Percentiles rank a stretch among this genome's conserved stretches.
Evolutionary conservation across 345 rosid species (phyloP).

Genomic region (Nephelium lappaceum): DNA sequence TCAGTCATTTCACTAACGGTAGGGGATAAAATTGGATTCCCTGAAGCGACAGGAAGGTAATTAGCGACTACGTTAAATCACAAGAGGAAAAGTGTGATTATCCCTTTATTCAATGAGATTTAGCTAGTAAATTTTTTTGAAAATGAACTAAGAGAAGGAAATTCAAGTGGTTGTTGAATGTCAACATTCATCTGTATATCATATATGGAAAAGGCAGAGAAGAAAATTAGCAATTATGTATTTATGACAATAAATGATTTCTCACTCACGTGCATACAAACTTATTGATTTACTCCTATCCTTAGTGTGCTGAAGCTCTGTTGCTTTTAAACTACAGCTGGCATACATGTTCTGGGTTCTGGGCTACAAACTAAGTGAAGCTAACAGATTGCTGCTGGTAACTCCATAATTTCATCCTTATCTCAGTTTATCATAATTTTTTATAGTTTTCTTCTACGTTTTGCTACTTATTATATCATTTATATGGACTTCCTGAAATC

Average conservation of each 20-base stretch:
- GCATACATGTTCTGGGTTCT: constrained; percentile 97
- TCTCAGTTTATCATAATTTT: not conserved
- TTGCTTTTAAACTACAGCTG: constrained; percentile 53
- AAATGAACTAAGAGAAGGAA: not conserved
- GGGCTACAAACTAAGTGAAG: constrained; percentile 84
- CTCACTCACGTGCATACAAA: not conserved
- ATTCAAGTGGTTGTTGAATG: not conserved
- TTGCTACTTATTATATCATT: not conserved
- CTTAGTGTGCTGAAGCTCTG: not conserved
- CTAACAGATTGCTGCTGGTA: constrained; percentile 79
- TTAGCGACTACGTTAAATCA: too few species aligned
- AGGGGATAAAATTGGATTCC: too few species aligned
- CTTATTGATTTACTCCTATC: constrained; percentile 11
- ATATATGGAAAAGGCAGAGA: not conserved
- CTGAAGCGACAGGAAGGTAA: too few species aligned
- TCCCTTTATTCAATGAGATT: not conserved
- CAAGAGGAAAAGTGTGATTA: too few species aligned
- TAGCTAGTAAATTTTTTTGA: not conserved
- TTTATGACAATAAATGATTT: not conserved
- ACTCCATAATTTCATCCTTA: constrained; percentile 16
- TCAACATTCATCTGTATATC: not conserved
- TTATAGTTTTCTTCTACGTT: not conserved
- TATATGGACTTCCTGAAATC: constrained; percentile 1
- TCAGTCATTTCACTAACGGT: too few species aligned
- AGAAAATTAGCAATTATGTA: not conserved